phyloP scores from a whole-genome alignment of 352 stramenopile genomes.

The Saprolegnia parasitica region DNA sequence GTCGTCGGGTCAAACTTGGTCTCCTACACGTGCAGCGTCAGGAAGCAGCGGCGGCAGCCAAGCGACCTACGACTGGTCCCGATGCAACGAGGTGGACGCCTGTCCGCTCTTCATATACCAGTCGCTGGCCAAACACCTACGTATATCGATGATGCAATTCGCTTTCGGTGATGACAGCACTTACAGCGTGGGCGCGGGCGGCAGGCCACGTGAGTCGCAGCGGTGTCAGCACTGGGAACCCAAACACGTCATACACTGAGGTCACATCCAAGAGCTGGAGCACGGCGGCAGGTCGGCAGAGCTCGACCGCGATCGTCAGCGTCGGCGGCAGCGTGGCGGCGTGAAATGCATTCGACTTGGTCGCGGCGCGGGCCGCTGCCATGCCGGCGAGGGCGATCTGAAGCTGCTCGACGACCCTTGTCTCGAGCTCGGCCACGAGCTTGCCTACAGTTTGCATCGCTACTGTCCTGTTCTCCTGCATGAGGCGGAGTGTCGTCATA shows the following conservation, averaged over 20 bases:
- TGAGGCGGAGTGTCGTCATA: conserved; percentile 12
- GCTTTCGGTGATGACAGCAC: conserved; percentile 45
- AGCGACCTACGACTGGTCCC: conserved; percentile 53
- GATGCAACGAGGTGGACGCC: conserved; percentile 56
- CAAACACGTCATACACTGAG: conserved; percentile 47
- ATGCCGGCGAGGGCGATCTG: conserved; percentile 3
- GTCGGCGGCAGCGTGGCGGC: not conserved
- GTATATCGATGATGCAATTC: conserved; percentile 29
- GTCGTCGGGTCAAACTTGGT: conserved; percentile 56
- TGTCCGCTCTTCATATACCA: conserved; percentile 66
- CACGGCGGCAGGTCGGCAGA: conserved; percentile 51
- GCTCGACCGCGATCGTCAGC: conserved; percentile 31
- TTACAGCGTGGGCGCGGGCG: conserved; percentile 37
- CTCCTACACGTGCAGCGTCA: conserved; percentile 36
- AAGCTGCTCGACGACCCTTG: not conserved
- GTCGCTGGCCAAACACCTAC: conserved; percentile 60
- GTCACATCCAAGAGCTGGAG: conserved; percentile 49
- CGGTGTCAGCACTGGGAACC: conserved; percentile 47
- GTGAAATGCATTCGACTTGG: conserved; percentile 20
- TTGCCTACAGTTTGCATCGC: conserved; percentile 16
- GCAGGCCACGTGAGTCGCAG: conserved; percentile 48
- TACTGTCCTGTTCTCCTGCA: not conserved
- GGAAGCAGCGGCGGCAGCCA: conserved; percentile 7
- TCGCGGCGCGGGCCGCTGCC: not conserved
- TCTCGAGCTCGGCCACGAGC: not conserved